Evolutionary conservation across 305 asterid species (phyloP).

Genomic region (Solanum hybrid): DNA sequence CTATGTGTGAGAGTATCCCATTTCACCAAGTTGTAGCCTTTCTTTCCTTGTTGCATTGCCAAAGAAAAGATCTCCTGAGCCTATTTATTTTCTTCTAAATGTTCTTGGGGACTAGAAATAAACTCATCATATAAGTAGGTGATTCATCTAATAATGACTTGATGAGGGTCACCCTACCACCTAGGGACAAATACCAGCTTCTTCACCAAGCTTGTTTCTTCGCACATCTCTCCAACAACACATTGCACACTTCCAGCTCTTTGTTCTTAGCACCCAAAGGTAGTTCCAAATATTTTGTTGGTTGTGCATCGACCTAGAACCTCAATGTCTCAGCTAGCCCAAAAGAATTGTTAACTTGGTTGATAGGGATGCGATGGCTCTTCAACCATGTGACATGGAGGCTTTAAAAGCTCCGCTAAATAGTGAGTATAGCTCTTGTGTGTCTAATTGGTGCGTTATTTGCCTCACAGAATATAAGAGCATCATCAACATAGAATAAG

Average conservation of each 20-base stretch:
- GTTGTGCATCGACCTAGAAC: background rate
- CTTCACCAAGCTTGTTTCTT: background rate
- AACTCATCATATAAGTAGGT: background rate
- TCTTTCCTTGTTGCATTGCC: too few relatives aligned
- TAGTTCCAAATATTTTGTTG: background rate
- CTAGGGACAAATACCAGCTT: too few relatives aligned
- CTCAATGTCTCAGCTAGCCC: background rate
- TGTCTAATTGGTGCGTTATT: background rate
- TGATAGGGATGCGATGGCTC: background rate
- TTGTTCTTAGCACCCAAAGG: background rate
- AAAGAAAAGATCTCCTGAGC: too few relatives aligned
- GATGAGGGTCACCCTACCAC: background rate
- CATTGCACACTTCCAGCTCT: background rate
- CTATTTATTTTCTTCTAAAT: background rate
- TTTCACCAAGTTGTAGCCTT: background rate
- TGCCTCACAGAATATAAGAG: background rate
- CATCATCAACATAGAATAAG: too few relatives aligned
- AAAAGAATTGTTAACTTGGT: background rate
- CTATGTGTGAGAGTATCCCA: background rate
- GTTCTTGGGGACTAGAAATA: background rate
- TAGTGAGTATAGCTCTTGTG: background rate
- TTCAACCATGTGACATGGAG: background rate
- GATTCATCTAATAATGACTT: background rate
- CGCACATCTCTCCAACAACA: background rate
- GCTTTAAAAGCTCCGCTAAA: background rate